Evolutionary conservation across 2,329 filamentous ascomycete species (phyloP), one percentile per base, ranked within the genome.

Genomic region (Epichloe coenophiala): DNA sequence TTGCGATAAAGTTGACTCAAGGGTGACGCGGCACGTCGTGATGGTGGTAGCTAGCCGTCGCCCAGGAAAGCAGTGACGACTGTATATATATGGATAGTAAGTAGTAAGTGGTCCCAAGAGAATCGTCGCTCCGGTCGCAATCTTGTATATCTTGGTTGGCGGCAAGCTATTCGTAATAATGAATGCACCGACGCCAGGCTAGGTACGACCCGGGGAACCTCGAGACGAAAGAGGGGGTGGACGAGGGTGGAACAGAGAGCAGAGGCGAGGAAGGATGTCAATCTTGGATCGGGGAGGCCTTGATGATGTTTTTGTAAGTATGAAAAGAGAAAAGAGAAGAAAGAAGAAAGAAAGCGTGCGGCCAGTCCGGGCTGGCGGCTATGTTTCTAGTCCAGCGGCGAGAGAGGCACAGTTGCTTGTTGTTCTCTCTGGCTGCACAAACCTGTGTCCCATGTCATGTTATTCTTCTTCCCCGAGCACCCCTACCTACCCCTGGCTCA

Each of bases 261-360:
- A 19, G 48, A 17, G 23, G 35, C 9, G 21, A 11, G 36, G 19
- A 17, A 31, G 27, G 27, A 31, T 31, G 27, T 9, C 17, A 17
- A 31, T 9, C 7, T 31, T 31, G 27, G 27, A 31, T 31, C 27
- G 27, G 1, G 27, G 27, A 36, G 45, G 38, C 40, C 39, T 38
- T 45, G 56, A 57, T 55, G 61, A 61, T 63, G 63, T 61, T 64
- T 62, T 65, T 62, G 60, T 64, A 65, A 54, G 55, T 54, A 52
- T 45, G 54, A 31, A 31, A 31, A 31, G 23, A 27, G 23, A 27
- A 27, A 27, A 27, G 23, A 23, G 23, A 23, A 23, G 21, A 23
- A 6, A 23, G 21, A 23, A 6, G 11, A 23, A 11, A 42, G 39
- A 17, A 42, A 6, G 21, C 40, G 21, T 8, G 21, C 40, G 40